phyloP scores from a whole-genome alignment of 768 basidiomycete species.

The Tricholoma terreum region DNA sequence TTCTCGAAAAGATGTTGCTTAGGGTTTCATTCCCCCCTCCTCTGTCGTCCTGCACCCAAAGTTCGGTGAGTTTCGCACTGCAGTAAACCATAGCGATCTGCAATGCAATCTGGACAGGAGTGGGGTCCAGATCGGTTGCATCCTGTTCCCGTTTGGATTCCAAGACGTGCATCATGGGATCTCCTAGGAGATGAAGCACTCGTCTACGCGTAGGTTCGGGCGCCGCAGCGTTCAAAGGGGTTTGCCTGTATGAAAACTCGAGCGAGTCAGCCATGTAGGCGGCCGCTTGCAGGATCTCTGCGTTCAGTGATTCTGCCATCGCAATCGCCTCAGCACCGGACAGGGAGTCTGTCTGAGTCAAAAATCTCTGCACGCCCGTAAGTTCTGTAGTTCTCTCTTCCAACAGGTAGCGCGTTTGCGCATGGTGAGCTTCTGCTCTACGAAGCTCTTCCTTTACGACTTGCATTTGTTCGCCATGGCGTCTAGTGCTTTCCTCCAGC shows the following conservation, averaged over 20 bases:
- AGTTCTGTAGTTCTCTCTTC: slow-evolving; percentile 37
- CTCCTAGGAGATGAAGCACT: slow-evolving; percentile 6
- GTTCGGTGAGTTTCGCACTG: slow-evolving; percentile 9
- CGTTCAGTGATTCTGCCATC: slow-evolving; percentile 19
- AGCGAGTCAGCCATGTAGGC: slow-evolving; percentile 18
- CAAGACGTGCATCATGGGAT: slow-evolving; percentile 6
- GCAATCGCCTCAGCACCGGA: slow-evolving; percentile 41
- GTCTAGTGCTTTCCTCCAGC: not conserved
- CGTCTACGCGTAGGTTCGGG: not conserved
- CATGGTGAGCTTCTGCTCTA: slow-evolving; percentile 17
- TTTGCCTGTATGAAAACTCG: not conserved
- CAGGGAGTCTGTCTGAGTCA: slow-evolving; percentile 41
- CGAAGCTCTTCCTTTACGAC: slow-evolving; percentile 9
- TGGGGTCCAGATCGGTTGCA: slow-evolving; percentile 11
- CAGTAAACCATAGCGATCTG: slow-evolving; percentile 12
- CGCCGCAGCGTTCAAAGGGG: not conserved
- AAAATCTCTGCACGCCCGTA: slow-evolving; percentile 39
- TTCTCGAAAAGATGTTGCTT: slow-evolving; percentile 9
- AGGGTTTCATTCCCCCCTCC: slow-evolving; percentile 10
- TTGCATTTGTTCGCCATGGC: not conserved
- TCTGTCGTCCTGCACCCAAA: slow-evolving; percentile 10
- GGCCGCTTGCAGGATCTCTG: slow-evolving; percentile 18
- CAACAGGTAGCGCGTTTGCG: slow-evolving; percentile 17
- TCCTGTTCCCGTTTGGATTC: not conserved
- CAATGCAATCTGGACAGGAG: slow-evolving; percentile 15